phyloP scores from a whole-genome alignment of 768 basidiomycete species.

The Lyophyllum decastes region DNA sequence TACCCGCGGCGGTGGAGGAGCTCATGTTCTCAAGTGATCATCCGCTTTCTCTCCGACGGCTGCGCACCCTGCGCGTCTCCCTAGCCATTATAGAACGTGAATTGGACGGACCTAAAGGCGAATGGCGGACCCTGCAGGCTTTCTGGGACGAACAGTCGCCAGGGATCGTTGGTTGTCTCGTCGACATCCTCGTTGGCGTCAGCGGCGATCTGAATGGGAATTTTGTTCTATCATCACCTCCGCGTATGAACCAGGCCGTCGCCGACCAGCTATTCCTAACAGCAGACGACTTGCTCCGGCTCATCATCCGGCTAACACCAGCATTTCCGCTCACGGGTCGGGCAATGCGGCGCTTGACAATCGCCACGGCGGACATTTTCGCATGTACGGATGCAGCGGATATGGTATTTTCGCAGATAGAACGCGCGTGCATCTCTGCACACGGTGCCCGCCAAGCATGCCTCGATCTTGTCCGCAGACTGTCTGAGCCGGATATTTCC shows the following conservation, averaged over 20 bases:
- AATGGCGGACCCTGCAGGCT: slow-evolving; percentile 54
- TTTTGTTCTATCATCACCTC: slow-evolving; percentile 44
- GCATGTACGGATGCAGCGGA: slow-evolving; percentile 51
- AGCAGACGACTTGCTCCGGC: slow-evolving; percentile 50
- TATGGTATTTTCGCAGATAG: slow-evolving; percentile 37
- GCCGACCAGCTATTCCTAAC: slow-evolving; percentile 58
- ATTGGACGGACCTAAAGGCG: slow-evolving; percentile 51
- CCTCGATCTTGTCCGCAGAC: slow-evolving; percentile 44
- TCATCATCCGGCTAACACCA: slow-evolving; percentile 49
- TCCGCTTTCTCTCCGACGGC: slow-evolving; percentile 51
- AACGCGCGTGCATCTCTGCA: slow-evolving; percentile 42
- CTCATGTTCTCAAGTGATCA: slow-evolving; percentile 48
- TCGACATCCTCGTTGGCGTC: slow-evolving; percentile 51
- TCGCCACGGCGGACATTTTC: slow-evolving; percentile 54
- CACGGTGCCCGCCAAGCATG: slow-evolving; percentile 50
- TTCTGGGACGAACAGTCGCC: slow-evolving; percentile 64
- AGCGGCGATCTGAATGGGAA: slow-evolving; percentile 53
- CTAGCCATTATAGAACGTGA: slow-evolving; percentile 57
- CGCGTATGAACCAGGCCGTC: slow-evolving; percentile 40
- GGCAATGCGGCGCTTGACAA: slow-evolving; percentile 43
- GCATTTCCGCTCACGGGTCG: slow-evolving; percentile 54
- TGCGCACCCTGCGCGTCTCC: slow-evolving; percentile 66
- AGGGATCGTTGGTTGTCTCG: slow-evolving; percentile 57
- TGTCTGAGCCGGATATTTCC: slow-evolving; percentile 35
- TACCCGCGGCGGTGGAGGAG: slow-evolving; percentile 64